Conservation (phyloP, 2,329 filamentous ascomycete species). For the Lachnellula occidentalis region DNA sequence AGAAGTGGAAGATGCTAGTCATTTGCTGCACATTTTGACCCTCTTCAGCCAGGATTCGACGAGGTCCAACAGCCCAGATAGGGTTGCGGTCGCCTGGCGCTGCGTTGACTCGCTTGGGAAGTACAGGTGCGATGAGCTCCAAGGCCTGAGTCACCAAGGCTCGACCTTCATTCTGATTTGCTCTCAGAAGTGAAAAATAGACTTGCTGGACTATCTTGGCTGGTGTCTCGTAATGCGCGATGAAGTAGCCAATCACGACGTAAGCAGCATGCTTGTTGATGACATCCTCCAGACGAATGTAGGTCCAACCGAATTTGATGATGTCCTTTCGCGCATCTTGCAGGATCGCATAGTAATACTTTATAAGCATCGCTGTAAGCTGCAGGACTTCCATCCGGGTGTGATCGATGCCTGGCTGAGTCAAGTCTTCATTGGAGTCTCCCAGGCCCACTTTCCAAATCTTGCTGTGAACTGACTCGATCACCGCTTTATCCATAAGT, state of each 20-base stretch:
- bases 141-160: slow-evolving; percentile 89
- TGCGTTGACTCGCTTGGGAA: slow-evolving; percentile 75
- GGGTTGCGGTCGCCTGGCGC: slow-evolving; percentile 66
- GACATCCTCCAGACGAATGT: slow-evolving; percentile 95
- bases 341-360: slow-evolving; percentile 83
- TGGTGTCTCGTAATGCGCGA: slow-evolving; percentile 92
- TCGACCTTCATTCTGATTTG: slow-evolving; percentile 91
- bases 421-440: slow-evolving; percentile 76
- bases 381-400: slow-evolving; percentile 94
- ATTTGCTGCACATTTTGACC: slow-evolving; percentile 93
- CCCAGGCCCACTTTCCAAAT: slow-evolving; percentile 88
- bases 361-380: slow-evolving; percentile 88
- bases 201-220: slow-evolving; percentile 94
- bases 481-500: slow-evolving; percentile 79
- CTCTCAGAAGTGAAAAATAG: slow-evolving; percentile 83
- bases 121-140: slow-evolving; percentile 88
- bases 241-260: slow-evolving; percentile 95
- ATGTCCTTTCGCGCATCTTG: slow-evolving; percentile 95
- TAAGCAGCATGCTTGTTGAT: slow-evolving; percentile 99
- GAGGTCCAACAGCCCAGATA: slow-evolving; percentile 83
- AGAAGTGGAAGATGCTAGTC: slow-evolving; percentile 94
- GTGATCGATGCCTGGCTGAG: slow-evolving; percentile 85
- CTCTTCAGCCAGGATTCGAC: slow-evolving; percentile 88
- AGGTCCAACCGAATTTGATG: slow-evolving; percentile 99
- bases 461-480: slow-evolving; percentile 84